Evolutionary conservation across 2,329 filamentous ascomycete species (phyloP).

Genomic region (Sclerotinia glacialis): DNA sequence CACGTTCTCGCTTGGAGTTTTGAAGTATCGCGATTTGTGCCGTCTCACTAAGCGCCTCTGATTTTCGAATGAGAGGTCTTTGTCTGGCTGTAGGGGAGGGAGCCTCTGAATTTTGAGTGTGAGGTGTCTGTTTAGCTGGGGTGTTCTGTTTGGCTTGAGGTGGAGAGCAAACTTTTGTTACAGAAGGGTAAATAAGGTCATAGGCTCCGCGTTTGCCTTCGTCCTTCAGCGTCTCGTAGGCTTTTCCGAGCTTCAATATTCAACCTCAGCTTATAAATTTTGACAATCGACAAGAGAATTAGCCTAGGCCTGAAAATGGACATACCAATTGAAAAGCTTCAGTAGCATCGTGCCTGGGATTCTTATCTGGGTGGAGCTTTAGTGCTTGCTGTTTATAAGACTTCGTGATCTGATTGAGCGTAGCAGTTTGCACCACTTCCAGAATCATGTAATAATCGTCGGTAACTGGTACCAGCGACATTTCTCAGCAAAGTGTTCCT

Average conservation of each 20-base stretch:
- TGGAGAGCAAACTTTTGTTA: constrained; percentile 1
- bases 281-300: background rate
- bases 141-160: background rate
- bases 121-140: constrained; percentile 5
- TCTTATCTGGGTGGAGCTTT: constrained; percentile 42
- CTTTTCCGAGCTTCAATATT: constrained; percentile 36
- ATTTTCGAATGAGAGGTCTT: constrained; percentile 1
- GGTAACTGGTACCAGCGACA: constrained; percentile 36
- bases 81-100: constrained; percentile 7
- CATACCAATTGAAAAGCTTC: constrained; percentile 41
- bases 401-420: constrained; percentile 33
- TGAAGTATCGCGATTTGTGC: constrained; percentile 35
- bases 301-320: constrained; percentile 8
- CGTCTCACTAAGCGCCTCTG: constrained; percentile 28
- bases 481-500: constrained; percentile 18
- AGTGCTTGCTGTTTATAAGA: constrained; percentile 41
- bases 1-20: constrained; percentile 38
- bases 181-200: constrained; percentile 36
- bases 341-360: constrained; percentile 37
- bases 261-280: background rate
- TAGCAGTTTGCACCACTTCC: constrained; percentile 37
- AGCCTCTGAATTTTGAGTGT: background rate
- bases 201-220: constrained; percentile 38
- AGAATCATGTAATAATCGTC: constrained; percentile 41
- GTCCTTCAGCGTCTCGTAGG: constrained; percentile 42